phyloP scores from a whole-genome alignment of 164 flowering plant species.

The Annona cherimola region DNA sequence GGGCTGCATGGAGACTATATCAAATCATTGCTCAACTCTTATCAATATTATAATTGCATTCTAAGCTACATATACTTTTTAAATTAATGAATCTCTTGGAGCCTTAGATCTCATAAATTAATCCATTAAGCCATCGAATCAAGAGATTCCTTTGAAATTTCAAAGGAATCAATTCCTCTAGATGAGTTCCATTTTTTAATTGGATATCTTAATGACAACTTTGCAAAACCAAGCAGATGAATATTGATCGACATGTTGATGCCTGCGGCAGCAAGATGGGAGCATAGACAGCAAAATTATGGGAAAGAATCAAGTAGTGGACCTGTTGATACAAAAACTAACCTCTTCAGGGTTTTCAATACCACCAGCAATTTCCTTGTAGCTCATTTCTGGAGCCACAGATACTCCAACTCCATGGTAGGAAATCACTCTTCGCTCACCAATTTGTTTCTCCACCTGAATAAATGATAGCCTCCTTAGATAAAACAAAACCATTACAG shows the following conservation, averaged over 20 bases:
- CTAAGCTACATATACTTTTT: no score
- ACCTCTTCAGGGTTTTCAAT: constrained; percentile 66
- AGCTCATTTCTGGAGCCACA: constrained; percentile 54
- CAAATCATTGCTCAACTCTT: no score
- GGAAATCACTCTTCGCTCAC: constrained; percentile 70
- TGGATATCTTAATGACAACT: neutral
- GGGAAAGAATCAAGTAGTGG: neutral
- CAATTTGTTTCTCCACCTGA: constrained; percentile 91
- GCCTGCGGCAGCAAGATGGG: neutral
- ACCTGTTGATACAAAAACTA: constrained; percentile 6
- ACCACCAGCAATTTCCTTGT: constrained; percentile 34
- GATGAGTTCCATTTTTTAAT: neutral
- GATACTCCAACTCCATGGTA: constrained; percentile 84
- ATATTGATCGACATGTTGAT: neutral
- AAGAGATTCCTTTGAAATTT: no score
- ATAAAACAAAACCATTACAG: neutral
- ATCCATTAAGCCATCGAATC: no score
- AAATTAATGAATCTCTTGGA: no score
- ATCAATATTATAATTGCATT: no score
- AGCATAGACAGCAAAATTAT: neutral
- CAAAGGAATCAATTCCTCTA: no score
- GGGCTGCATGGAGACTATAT: no score
- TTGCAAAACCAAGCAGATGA: neutral
- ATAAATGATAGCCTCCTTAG: neutral
- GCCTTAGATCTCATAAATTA: no score